Evolutionary conservation across 2,329 filamentous ascomycete species (phyloP).

Genomic region (Dactylonectria macrodidyma): DNA sequence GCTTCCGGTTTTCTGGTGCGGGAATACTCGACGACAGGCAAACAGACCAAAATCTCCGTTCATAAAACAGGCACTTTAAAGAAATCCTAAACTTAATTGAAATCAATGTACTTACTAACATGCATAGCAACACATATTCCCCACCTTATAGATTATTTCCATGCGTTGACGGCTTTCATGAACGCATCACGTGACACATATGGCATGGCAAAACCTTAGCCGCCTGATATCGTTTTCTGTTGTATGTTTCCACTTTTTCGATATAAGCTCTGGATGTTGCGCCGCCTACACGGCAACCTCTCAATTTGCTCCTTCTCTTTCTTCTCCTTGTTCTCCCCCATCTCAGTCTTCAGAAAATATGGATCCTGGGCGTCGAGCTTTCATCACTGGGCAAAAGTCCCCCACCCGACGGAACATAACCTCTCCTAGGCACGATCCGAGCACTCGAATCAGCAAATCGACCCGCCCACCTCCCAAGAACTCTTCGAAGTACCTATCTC

Average conservation of each 20-base stretch:
- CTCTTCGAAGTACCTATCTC: slow-evolving; percentile 69
- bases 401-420: slow-evolving; percentile 64
- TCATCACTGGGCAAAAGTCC: slow-evolving; percentile 66
- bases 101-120: not conserved
- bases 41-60: no score
- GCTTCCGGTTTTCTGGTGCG: no score
- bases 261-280: slow-evolving; percentile 5
- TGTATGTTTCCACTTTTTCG: slow-evolving; percentile 16
- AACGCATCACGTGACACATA: not conserved
- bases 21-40: no score
- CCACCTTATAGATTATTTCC: not conserved
- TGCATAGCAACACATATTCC: not conserved
- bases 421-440: slow-evolving; percentile 69
- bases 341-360: slow-evolving; percentile 51
- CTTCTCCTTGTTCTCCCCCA: no score
- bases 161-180: not conserved
- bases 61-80: no score
- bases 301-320: not conserved
- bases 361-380: slow-evolving; percentile 69
- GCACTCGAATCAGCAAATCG: slow-evolving; percentile 70
- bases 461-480: slow-evolving; percentile 49
- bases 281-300: slow-evolving; percentile 4
- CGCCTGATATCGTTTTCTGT: slow-evolving; percentile 1
- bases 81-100: no score
- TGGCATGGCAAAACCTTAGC: no score